Conservation (phyloP, 164 flowering plant species). For the Litsea cubeba region DNA sequence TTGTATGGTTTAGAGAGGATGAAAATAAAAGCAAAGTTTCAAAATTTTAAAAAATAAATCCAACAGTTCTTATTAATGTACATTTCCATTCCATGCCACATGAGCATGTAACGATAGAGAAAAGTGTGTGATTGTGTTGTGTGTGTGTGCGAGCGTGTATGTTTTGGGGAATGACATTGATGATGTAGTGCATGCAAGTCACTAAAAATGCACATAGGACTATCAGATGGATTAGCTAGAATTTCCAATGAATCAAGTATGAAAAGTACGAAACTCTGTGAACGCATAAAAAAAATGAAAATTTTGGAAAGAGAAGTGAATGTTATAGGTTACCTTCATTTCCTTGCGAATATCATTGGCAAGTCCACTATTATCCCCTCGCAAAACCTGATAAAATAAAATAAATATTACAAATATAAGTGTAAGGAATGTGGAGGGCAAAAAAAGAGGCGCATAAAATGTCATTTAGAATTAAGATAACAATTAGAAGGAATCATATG, state of each 20-base stretch:
- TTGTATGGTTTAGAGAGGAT: not conserved
- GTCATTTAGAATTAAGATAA: not conserved
- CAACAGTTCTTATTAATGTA: too few relatives aligned
- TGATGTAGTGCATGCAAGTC: not conserved
- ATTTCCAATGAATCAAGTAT: not conserved
- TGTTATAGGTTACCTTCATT: slow-evolving; percentile 69
- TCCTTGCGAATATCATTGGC: slow-evolving; percentile 98
- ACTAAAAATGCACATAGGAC: not conserved
- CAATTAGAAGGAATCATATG: not conserved
- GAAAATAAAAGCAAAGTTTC: not conserved
- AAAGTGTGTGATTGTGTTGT: too few relatives aligned
- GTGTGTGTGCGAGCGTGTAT: too few relatives aligned
- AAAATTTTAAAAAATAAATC: too few relatives aligned
- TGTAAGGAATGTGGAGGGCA: not conserved
- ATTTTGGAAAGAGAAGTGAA: not conserved
- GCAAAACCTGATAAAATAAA: slow-evolving; percentile 53
- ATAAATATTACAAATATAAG: not conserved
- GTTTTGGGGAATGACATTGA: too few relatives aligned
- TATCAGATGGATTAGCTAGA: not conserved
- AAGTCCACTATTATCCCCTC: slow-evolving; percentile 86
- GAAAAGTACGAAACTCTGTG: not conserved
- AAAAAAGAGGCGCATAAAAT: not conserved
- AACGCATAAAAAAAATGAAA: not conserved
- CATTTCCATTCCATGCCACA: too few relatives aligned
- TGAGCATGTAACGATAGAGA: too few relatives aligned